Evolutionary conservation across 2,329 filamentous ascomycete species (phyloP).

Genomic region (Penicillium vulpinum): DNA sequence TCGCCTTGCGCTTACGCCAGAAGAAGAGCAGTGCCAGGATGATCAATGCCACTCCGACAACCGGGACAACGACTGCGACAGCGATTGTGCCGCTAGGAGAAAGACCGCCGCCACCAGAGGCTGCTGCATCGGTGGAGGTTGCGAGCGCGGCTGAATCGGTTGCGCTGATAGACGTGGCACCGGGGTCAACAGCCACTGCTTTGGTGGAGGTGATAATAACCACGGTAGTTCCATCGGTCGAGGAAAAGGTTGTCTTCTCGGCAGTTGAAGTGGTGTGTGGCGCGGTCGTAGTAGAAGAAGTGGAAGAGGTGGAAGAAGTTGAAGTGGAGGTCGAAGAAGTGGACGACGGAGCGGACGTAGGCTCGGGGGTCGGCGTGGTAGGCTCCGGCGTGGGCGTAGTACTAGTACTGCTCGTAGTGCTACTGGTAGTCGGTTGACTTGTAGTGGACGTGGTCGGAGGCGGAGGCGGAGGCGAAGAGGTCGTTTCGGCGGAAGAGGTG

Average conservation of each 20-base stretch:
- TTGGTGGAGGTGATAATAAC: constrained; percentile 9
- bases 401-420: constrained; percentile 15
- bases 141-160: constrained; percentile 26
- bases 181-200: constrained; percentile 13
- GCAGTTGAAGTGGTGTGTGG: constrained; percentile 19
- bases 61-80: constrained; percentile 89
- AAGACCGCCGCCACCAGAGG: constrained; percentile 40
- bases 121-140: constrained; percentile 24
- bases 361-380: constrained; percentile 18
- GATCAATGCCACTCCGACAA: constrained; percentile 80
- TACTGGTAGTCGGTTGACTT: constrained; percentile 8
- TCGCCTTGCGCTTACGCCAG: constrained; percentile 85
- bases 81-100: constrained; percentile 70
- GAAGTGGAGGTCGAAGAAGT: constrained; percentile 2
- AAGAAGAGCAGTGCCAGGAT: constrained; percentile 75
- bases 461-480: background rate
- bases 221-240: constrained; percentile 17
- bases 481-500: background rate
- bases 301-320: constrained; percentile 9
- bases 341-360: constrained; percentile 22
- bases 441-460: constrained; percentile 1
- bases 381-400: constrained; percentile 18
- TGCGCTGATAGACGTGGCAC: constrained; percentile 22
- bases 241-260: constrained; percentile 15
- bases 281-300: constrained; percentile 5